Percentiles rank a stretch among this genome's conserved stretches.
These are phyloP conservation scores for Chaetomiaceae sp. DNA, from an alignment of 2,329 filamentous ascomycete genomes.

Conservation along the genomic window DNA sequence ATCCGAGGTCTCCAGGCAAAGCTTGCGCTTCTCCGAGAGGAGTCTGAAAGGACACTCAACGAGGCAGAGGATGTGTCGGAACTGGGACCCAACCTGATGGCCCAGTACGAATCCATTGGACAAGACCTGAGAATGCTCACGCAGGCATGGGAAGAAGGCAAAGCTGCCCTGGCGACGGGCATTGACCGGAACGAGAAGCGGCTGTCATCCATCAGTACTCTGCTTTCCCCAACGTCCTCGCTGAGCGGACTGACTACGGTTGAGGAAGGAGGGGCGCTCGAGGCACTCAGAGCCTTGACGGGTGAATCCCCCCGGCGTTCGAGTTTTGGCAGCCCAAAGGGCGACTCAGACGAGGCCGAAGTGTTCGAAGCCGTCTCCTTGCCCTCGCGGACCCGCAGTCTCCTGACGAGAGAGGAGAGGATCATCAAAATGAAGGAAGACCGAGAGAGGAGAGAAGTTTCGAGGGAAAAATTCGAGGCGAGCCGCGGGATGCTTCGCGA, in stretches of 20 bases:
- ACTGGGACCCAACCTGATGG: slow-evolving; percentile 71
- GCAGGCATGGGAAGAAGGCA: slow-evolving; percentile 83
- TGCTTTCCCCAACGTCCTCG: slow-evolving; percentile 57
- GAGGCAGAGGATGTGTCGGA: slow-evolving; percentile 68
- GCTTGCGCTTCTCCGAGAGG: slow-evolving; percentile 84
- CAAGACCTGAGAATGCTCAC: slow-evolving; percentile 76
- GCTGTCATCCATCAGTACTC: slow-evolving; percentile 56
- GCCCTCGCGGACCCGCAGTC: slow-evolving; percentile 63
- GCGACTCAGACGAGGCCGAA: slow-evolving; percentile 65
- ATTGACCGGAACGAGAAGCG: slow-evolving; percentile 76
- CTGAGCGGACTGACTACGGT: slow-evolving; percentile 65
- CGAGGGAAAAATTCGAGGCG: slow-evolving; percentile 71
- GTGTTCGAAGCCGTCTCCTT: slow-evolving; percentile 89
- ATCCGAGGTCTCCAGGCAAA: slow-evolving; percentile 93
- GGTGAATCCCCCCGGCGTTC: slow-evolving; percentile 57
- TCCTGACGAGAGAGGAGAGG: slow-evolving; percentile 78
- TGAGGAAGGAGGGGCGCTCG: slow-evolving; percentile 47
- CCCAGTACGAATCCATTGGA: slow-evolving; percentile 93
- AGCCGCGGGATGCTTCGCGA: slow-evolving; percentile 89
- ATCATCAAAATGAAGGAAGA: slow-evolving; percentile 87
- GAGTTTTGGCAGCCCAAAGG: slow-evolving; percentile 50
- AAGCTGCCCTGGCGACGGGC: slow-evolving; percentile 72
- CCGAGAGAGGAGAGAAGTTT: slow-evolving; percentile 65
- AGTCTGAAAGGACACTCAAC: slow-evolving; percentile 76
- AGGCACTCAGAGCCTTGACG: slow-evolving; percentile 72